These are phyloP conservation scores for Phylloporus sp. DNA, from an alignment of 768 basidiomycete genomes.

Conservation along the genomic window DNA sequence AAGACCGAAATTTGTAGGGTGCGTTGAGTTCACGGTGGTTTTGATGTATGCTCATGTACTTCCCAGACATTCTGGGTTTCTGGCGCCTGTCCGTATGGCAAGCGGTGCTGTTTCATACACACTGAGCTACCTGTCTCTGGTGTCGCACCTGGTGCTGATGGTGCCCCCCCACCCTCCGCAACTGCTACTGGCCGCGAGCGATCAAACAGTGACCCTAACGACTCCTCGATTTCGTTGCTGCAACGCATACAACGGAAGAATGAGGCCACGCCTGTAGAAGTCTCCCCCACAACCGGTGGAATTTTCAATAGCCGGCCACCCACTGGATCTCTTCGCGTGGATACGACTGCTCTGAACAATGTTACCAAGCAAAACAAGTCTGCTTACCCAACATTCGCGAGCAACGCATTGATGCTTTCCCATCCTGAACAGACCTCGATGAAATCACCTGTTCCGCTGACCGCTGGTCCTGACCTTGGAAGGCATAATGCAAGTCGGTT, in stretches of 20 bases:
- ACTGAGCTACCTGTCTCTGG: conserved; percentile 75
- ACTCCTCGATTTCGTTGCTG: conserved; percentile 65
- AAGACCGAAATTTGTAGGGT: conserved; percentile 94
- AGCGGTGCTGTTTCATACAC: conserved; percentile 92
- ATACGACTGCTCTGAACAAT: conserved; percentile 62
- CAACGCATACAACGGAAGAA: conserved; percentile 71
- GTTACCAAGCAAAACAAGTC: conserved; percentile 77
- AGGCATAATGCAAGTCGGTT: conserved; percentile 66
- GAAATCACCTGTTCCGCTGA: conserved; percentile 76
- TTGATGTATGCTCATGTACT: conserved; percentile 8
- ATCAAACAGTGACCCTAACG: conserved; percentile 77
- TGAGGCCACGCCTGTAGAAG: conserved; percentile 57
- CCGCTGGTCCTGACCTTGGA: conserved; percentile 82
- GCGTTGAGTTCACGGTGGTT: conserved; percentile 21
- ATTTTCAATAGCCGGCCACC: conserved; percentile 62
- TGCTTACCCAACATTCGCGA: conserved; percentile 63
- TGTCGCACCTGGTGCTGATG: conserved; percentile 50
- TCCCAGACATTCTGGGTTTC: conserved; percentile 88
- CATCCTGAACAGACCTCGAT: conserved; percentile 53
- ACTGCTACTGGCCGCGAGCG: conserved; percentile 62
- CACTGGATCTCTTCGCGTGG: conserved; percentile 67
- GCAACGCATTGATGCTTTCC: conserved; percentile 48
- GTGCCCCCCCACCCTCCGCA: conserved; percentile 48
- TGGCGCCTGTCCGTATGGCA: conserved; percentile 89
- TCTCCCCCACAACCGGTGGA: conserved; percentile 36